Evolutionary conservation across 768 basidiomycete genomes (phyloP).

Genomic region (Russula brevipes): DNA sequence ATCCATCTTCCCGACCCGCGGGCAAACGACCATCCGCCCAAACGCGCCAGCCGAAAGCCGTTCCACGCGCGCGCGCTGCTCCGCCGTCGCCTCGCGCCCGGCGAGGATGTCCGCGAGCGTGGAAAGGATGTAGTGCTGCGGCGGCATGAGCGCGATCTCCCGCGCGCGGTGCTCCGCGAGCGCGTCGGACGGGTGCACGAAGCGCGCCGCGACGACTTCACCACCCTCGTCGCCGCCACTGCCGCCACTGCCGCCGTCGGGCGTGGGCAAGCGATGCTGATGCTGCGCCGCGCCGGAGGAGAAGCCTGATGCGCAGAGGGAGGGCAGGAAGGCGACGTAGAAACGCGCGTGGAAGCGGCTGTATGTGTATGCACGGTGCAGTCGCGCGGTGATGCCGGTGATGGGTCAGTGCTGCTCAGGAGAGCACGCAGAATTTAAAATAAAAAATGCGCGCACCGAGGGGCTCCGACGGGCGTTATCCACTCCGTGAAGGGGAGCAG

Average conservation of each 20-base stretch:
- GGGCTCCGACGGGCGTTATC: constrained; percentile 57
- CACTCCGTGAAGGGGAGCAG: constrained; percentile 70
- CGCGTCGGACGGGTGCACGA: constrained; percentile 50
- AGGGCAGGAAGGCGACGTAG: constrained; percentile 57
- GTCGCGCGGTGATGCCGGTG: no score
- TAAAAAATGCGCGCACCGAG: constrained; percentile 39
- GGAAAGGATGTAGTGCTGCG: constrained; percentile 65
- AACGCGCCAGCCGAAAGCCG: constrained; percentile 50
- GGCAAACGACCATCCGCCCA: constrained; percentile 58
- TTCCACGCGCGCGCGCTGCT: constrained; percentile 44
- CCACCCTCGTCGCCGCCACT: no score
- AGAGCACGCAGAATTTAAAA: no score
- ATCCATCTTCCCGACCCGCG: constrained; percentile 38
- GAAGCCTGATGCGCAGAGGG: constrained; percentile 41
- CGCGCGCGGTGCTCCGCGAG: constrained; percentile 47
- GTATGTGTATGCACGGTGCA: not conserved
- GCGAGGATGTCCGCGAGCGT: constrained; percentile 53
- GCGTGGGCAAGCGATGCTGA: constrained; percentile 56
- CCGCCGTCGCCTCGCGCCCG: constrained; percentile 38
- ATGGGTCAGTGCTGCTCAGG: no score
- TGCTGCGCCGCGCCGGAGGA: constrained; percentile 52
- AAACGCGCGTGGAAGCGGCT: constrained; percentile 73
- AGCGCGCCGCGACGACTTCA: constrained; percentile 66
- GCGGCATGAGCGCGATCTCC: constrained; percentile 62
- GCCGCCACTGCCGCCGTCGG: constrained; percentile 52